Evolutionary conservation across 177 flowering plant species (phyloP).

Genomic region (Vitis hybrid): DNA sequence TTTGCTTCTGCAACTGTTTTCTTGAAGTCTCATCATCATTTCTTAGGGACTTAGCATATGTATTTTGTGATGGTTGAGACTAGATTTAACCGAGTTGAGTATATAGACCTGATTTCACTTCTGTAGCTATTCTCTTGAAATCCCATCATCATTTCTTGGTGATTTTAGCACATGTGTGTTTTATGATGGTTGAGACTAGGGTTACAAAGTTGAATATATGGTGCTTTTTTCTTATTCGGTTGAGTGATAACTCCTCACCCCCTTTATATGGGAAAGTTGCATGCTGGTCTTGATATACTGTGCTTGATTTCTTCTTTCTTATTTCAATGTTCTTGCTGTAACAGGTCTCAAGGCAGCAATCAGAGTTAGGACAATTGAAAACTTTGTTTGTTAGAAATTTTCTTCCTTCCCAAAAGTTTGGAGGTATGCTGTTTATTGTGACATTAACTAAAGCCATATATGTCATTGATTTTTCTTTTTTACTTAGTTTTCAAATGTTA

Average conservation of each 20-base stretch:
- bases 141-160: no score
- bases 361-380: constrained; percentile 31
- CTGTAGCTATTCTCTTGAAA: no score
- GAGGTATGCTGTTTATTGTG: constrained; percentile 1
- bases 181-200: no score
- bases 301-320: background rate
- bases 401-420: constrained; percentile 18
- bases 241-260: no score
- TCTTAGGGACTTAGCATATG: background rate
- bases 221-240: no score
- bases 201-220: no score
- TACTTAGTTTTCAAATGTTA: no score
- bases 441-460: background rate
- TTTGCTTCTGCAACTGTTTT: constrained; percentile 1
- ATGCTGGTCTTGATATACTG: no score
- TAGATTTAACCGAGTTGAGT: no score
- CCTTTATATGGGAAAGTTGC: no score
- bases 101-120: background rate
- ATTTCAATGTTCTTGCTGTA: constrained; percentile 1
- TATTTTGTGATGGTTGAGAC: no score
- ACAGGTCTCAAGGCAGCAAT: constrained; percentile 46
- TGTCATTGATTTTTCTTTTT: background rate
- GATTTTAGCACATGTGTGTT: no score
- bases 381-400: constrained; percentile 21
- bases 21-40: background rate